phyloP scores from a whole-genome alignment of 2,329 filamentous ascomycete species.

The Cladosporium cucumerinum region DNA sequence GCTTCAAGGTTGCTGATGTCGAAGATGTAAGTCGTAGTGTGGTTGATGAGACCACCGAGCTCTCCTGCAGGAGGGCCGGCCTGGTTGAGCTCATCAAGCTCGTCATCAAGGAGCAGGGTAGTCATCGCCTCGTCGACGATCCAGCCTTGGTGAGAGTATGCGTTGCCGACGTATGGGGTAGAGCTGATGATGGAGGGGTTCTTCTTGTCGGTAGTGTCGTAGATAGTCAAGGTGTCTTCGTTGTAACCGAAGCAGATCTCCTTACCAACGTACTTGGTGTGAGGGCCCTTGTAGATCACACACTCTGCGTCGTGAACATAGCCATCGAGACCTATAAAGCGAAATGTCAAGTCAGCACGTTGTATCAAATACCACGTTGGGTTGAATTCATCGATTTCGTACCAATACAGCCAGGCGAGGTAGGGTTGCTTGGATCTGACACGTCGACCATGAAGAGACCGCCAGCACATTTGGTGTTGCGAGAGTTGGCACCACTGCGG shows the following conservation, averaged over 20 bases:
- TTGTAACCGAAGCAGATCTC: constrained; percentile 59
- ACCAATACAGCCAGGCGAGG: constrained; percentile 52
- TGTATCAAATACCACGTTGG: neutral
- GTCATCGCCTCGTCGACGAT: constrained; percentile 40
- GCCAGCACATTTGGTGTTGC: constrained; percentile 46
- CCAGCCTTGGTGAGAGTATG: constrained; percentile 59
- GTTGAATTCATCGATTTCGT: constrained; percentile 19
- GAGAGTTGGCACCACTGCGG: constrained; percentile 33
- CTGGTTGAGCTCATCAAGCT: constrained; percentile 47
- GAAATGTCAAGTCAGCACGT: neutral
- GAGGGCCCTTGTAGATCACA: constrained; percentile 53
- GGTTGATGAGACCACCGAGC: constrained; percentile 38
- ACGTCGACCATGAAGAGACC: constrained; percentile 61
- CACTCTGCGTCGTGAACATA: constrained; percentile 63
- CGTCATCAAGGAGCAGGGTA: constrained; percentile 51
- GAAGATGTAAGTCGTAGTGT: constrained; percentile 51
- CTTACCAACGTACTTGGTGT: constrained; percentile 45
- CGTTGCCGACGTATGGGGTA: constrained; percentile 51
- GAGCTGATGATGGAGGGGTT: constrained; percentile 41
- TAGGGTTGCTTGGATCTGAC: constrained; percentile 52
- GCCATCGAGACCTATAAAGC: constrained; percentile 41
- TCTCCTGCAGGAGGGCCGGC: constrained; percentile 32
- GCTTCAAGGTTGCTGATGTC: constrained; percentile 43
- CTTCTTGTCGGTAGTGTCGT: constrained; percentile 51
- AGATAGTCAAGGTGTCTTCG: constrained; percentile 51